A percentile compares a stretch with the other conserved stretches of the same genome.
Evolutionary conservation across 805 yeast species (phyloP).

Genomic region (Pichia manshurica): DNA sequence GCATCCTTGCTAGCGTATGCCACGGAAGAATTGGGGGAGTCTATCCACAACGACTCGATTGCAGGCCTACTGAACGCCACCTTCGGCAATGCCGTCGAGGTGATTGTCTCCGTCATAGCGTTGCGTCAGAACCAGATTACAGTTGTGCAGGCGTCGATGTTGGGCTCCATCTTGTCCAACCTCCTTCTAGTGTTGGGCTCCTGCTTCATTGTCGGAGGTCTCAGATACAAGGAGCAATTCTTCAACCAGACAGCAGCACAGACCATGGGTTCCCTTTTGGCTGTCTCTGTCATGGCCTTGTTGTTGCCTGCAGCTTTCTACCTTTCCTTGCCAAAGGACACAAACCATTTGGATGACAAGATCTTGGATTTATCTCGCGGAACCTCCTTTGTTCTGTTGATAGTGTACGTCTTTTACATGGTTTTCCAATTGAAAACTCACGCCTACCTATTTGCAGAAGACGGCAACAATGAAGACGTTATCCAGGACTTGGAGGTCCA

Average conservation of each 20-base stretch:
- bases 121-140: conserved; percentile 78
- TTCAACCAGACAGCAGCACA: conserved; percentile 97
- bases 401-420: conserved; percentile 72
- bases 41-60: conserved; percentile 76
- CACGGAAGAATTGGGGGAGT: conserved; percentile 84
- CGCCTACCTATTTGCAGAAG: conserved; percentile 51
- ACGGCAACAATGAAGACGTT: conserved; percentile 11
- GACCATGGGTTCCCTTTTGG: conserved; percentile 92
- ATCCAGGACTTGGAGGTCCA: conserved; percentile 1
- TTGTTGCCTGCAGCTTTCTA: conserved; percentile 95
- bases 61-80: conserved; percentile 96
- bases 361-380: conserved; percentile 80
- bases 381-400: conserved; percentile 70
- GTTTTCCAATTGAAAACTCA: conserved; percentile 89
- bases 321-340: conserved; percentile 54
- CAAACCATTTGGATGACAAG: conserved; percentile 26
- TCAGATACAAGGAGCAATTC: conserved; percentile 74
- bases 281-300: conserved; percentile 82
- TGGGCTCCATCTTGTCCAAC: conserved; percentile 89
- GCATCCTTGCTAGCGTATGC: conserved; percentile 89
- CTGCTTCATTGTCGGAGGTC: conserved; percentile 90
- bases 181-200: conserved; percentile 88
- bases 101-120: conserved; percentile 91
- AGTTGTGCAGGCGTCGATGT: conserved; percentile 95
- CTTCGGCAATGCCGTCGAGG: conserved; percentile 95